Conservation (phyloP, 306 rosid species). For the Begonia peltatifolia region DNA sequence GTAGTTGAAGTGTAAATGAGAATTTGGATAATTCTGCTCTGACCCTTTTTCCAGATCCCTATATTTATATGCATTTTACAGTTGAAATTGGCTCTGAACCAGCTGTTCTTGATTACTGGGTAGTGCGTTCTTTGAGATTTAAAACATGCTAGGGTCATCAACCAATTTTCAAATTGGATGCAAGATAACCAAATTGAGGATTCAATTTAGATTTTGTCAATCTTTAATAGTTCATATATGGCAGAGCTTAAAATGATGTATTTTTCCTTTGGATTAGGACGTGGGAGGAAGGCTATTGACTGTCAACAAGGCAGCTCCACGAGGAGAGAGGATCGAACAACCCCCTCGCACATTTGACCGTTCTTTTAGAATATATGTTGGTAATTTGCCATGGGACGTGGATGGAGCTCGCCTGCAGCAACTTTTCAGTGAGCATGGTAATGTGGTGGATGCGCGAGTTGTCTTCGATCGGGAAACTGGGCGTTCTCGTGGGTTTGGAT, state of each 20-base stretch:
- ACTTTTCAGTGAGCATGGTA: slow-evolving; percentile 68
- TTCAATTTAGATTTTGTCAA: no score
- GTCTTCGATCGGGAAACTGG: slow-evolving; percentile 79
- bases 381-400: slow-evolving; percentile 82
- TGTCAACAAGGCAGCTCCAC: slow-evolving; percentile 87
- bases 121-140: no score
- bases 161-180: no score
- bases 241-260: background rate
- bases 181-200: no score
- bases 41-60: no score
- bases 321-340: slow-evolving; percentile 56
- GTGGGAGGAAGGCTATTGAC: slow-evolving; percentile 62
- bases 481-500: slow-evolving; percentile 96
- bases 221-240: no score
- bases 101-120: no score
- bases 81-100: no score
- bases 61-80: no score
- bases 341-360: slow-evolving; percentile 32
- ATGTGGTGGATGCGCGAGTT: slow-evolving; percentile 57
- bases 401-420: slow-evolving; percentile 59
- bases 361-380: slow-evolving; percentile 49
- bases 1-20: background rate
- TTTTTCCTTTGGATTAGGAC: slow-evolving; percentile 27
- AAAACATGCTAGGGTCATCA: no score
- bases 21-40: background rate